Evolutionary conservation across 78 protist species (phyloP).

Genomic region (Mastigamoeba balamuthi): DNA sequence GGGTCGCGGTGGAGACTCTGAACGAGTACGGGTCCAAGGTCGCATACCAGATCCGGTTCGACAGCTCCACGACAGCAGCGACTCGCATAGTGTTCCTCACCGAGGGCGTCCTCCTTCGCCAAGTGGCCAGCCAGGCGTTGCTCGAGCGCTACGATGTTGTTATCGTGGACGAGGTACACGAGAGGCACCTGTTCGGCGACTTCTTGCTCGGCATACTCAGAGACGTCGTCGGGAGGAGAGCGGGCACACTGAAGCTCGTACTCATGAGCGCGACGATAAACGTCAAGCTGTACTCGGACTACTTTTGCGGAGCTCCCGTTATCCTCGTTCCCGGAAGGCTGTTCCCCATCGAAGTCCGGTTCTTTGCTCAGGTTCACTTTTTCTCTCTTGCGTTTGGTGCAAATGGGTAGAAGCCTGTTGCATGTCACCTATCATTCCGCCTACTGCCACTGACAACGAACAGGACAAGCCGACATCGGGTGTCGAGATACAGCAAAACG

Average conservation of each 20-base stretch:
- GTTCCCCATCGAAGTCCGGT: not conserved
- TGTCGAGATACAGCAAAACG: too few relatives aligned
- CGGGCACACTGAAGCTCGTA: not conserved
- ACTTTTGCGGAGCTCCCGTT: not conserved
- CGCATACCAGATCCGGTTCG: constrained; percentile 15
- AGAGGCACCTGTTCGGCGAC: not conserved
- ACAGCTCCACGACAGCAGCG: not conserved
- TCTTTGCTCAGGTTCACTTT: too few relatives aligned
- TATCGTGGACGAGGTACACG: constrained; percentile 30
- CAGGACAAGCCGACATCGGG: too few relatives aligned
- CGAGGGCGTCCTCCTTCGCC: not conserved
- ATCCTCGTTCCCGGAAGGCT: not conserved
- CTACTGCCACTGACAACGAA: too few relatives aligned
- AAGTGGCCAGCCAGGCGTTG: not conserved
- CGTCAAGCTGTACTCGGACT: not conserved
- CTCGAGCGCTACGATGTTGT: not conserved
- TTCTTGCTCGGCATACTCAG: constrained; percentile 11
- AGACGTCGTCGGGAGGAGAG: not conserved
- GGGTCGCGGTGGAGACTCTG: constrained; percentile 17
- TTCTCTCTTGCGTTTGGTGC: too few relatives aligned
- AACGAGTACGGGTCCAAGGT: not conserved
- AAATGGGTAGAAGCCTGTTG: too few relatives aligned
- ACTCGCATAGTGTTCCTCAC: constrained; percentile 1
- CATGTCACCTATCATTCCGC: too few relatives aligned
- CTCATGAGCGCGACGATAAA: constrained; percentile 11